Percentiles rank a stretch among this genome's conserved stretches.
phyloP scores from a whole-genome alignment of 192 early-diverging fungal genomes.

The Pilaira anomala region DNA sequence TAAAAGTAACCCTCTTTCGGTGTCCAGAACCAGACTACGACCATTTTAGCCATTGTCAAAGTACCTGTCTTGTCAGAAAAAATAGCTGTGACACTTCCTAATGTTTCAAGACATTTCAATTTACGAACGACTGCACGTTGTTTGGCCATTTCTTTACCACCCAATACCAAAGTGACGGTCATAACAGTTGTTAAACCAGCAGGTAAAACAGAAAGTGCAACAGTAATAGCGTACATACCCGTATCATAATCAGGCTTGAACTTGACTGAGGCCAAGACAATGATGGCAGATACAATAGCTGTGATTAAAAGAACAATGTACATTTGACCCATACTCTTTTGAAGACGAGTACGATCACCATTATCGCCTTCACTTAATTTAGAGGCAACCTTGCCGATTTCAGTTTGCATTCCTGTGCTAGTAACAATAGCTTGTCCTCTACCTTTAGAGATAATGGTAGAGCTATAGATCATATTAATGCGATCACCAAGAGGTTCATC shows the following conservation, averaged over 20 bases:
- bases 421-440: conserved; percentile 86
- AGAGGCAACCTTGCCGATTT: conserved; percentile 88
- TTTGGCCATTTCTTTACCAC: conserved; percentile 81
- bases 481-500: conserved; percentile 87
- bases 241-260: conserved; percentile 59
- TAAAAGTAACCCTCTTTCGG: conserved; percentile 66
- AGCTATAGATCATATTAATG: conserved; percentile 86
- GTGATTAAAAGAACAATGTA: conserved; percentile 70
- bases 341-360: conserved; percentile 56
- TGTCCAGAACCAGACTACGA: conserved; percentile 79
- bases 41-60: conserved; percentile 94
- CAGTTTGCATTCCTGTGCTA: conserved; percentile 78
- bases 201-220: conserved; percentile 88
- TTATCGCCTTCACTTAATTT: conserved; percentile 59
- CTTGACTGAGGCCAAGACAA: conserved; percentile 77
- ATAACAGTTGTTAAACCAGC: conserved; percentile 93
- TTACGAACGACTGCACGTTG: conserved; percentile 91
- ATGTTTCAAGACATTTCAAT: conserved; percentile 82
- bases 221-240: conserved; percentile 74
- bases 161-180: conserved; percentile 88
- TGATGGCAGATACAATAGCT: conserved; percentile 67
- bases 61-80: conserved; percentile 96
- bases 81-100: conserved; percentile 93
- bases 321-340: conserved; percentile 68
- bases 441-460: conserved; percentile 86